phyloP scores from a whole-genome alignment of 2,329 filamentous ascomycete species.

The Leptoxyphium fumago region DNA sequence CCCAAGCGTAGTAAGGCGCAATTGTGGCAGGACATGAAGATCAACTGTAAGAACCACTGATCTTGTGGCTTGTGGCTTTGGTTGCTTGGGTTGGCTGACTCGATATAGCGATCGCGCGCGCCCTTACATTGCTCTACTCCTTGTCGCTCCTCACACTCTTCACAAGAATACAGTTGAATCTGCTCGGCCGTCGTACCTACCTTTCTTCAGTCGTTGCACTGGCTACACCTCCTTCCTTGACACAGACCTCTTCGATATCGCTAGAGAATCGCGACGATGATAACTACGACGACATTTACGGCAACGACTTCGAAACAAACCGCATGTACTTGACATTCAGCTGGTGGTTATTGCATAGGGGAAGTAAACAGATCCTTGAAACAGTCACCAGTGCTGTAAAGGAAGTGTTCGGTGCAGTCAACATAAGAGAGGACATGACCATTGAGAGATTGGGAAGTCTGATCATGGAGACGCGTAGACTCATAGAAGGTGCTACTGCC shows the following conservation, averaged over 20 bases:
- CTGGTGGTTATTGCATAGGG: constrained; percentile 92
- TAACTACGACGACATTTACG: constrained; percentile 64
- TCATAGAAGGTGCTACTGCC: constrained; percentile 62
- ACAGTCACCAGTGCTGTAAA: constrained; percentile 76
- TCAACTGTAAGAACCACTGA: constrained; percentile 53
- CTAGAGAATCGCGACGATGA: constrained; percentile 91
- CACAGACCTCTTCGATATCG: constrained; percentile 59
- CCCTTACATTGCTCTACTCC: constrained; percentile 86
- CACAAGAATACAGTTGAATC: constrained; percentile 90
- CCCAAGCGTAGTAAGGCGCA: constrained; percentile 76
- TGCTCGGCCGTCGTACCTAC: constrained; percentile 88
- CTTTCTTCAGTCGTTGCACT: constrained; percentile 88
- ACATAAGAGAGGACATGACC: constrained; percentile 75
- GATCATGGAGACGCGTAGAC: constrained; percentile 67
- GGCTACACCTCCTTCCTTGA: constrained; percentile 52
- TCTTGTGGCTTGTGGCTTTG: neutral
- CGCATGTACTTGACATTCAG: constrained; percentile 88
- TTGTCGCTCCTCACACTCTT: constrained; percentile 78
- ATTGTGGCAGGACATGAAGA: constrained; percentile 94
- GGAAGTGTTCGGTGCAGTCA: constrained; percentile 77
- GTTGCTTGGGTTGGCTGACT: constrained; percentile 4
- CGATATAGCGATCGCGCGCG: constrained; percentile 62
- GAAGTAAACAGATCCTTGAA: constrained; percentile 69
- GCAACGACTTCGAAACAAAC: constrained; percentile 93
- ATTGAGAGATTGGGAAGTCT: constrained; percentile 67